Evolutionary conservation across 148 eudicot genomes (phyloP).

Genomic region (Salicornia ramosissima): DNA sequence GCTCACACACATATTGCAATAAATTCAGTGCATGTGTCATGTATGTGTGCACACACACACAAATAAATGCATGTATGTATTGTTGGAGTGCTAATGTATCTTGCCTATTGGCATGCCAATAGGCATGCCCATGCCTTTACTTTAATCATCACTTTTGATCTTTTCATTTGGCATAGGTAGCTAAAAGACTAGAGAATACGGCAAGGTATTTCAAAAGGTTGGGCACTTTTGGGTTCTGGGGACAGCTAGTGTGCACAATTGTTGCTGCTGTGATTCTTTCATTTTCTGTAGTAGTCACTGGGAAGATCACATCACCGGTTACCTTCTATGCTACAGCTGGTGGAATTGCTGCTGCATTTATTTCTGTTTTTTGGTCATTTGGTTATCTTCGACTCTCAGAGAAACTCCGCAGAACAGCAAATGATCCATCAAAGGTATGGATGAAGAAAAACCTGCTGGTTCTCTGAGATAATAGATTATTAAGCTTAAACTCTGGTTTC

Average conservation of each 20-base stretch:
- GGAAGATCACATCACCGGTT: conserved; percentile 76
- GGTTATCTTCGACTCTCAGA: conserved; percentile 88
- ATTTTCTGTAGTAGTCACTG: conserved; percentile 71
- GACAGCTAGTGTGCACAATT: conserved; percentile 71
- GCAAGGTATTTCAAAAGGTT: conserved; percentile 84
- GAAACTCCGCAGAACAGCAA: conserved; percentile 70
- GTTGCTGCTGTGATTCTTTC: conserved; percentile 91
- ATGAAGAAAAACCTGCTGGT: background rate
- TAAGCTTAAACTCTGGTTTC: background rate
- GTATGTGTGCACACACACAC: too few relatives aligned
- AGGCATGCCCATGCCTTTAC: background rate
- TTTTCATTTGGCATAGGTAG: conserved; percentile 42
- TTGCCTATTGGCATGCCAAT: background rate
- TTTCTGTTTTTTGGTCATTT: conserved; percentile 90
- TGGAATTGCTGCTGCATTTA: conserved; percentile 78
- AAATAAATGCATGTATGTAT: background rate
- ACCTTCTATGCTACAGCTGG: conserved; percentile 85
- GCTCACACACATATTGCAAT: background rate
- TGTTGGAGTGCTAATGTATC: background rate
- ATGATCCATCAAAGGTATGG: conserved; percentile 86
- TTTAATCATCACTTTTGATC: background rate
- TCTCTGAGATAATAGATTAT: background rate
- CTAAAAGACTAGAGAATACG: conserved; percentile 73
- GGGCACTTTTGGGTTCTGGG: conserved; percentile 91
- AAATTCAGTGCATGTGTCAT: background rate